Evolutionary conservation across 1,139 yeast genomes (phyloP).

Genomic region (Pichia sp.): DNA sequence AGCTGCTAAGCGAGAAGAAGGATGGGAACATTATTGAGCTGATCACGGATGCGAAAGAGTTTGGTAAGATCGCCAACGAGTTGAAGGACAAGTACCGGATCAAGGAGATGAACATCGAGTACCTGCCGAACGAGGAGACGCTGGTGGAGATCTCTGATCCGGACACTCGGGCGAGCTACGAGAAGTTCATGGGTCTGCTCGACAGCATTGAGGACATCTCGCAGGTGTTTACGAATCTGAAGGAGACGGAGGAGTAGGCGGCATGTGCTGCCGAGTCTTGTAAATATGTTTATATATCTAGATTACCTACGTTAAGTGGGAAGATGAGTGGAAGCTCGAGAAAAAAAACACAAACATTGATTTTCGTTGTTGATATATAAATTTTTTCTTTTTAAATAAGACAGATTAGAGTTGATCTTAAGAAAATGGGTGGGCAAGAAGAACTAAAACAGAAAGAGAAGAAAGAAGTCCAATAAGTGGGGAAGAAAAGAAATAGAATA

Average conservation of each 20-base stretch:
- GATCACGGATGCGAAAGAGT: slow-evolving; percentile 58
- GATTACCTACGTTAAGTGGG: too few species aligned
- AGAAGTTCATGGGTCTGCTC: slow-evolving; percentile 55
- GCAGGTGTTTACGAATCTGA: slow-evolving; percentile 60
- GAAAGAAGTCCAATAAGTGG: background rate
- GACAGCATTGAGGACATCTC: slow-evolving; percentile 81
- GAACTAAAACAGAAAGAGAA: background rate
- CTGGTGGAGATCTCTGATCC: slow-evolving; percentile 51
- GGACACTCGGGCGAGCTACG: slow-evolving; percentile 47
- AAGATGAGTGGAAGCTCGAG: too few species aligned
- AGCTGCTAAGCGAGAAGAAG: slow-evolving; percentile 9
- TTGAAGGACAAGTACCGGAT: slow-evolving; percentile 58
- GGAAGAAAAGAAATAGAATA: background rate
- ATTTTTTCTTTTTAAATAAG: background rate
- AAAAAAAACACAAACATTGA: background rate
- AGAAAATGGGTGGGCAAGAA: background rate
- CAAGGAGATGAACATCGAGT: slow-evolving; percentile 67
- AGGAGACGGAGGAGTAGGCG: slow-evolving; percentile 16
- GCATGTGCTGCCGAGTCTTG: background rate
- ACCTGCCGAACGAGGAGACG: slow-evolving; percentile 59
- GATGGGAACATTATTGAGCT: slow-evolving; percentile 32
- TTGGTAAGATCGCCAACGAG: slow-evolving; percentile 56
- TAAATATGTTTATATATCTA: too few species aligned
- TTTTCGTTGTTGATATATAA: background rate
- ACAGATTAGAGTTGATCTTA: background rate